Evolutionary conservation across 1,284 basidiomycete species (phyloP).

Genomic region (Boletus mariae): DNA sequence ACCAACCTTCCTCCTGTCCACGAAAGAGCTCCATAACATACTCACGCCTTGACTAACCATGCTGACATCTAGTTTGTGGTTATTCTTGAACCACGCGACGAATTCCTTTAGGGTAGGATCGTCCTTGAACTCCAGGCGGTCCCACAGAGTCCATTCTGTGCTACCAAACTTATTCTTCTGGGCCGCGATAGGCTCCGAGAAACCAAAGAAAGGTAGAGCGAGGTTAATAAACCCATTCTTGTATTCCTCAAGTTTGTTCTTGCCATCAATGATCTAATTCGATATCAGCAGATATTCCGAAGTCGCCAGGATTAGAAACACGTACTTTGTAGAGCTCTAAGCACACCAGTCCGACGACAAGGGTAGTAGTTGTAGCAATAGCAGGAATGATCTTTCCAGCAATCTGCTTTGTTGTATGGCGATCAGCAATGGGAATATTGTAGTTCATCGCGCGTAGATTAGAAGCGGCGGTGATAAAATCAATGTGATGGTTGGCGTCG

Average conservation of each 20-base stretch:
- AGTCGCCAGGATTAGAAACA: not conserved
- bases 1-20: slow-evolving; percentile 83
- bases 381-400: slow-evolving; percentile 99
- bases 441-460: slow-evolving; percentile 98
- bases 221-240: slow-evolving; percentile 99
- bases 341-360: slow-evolving; percentile 94
- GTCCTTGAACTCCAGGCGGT: slow-evolving; percentile 89
- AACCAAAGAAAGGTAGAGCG: slow-evolving; percentile 97
- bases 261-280: slow-evolving; percentile 86
- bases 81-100: slow-evolving; percentile 78
- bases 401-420: slow-evolving; percentile 96
- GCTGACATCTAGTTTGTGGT: slow-evolving; percentile 85
- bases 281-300: slow-evolving; percentile 5
- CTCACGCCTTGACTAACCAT: slow-evolving; percentile 98
- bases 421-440: slow-evolving; percentile 83
- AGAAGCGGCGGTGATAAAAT: slow-evolving; percentile 98
- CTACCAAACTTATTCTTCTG: slow-evolving; percentile 83
- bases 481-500: slow-evolving; percentile 97
- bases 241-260: slow-evolving; percentile 90
- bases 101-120: slow-evolving; percentile 90
- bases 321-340: slow-evolving; percentile 93
- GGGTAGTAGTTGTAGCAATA: slow-evolving; percentile 96
- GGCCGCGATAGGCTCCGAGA: slow-evolving; percentile 97
- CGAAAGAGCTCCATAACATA: slow-evolving; percentile 96
- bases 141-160: slow-evolving; percentile 98